Conservation (phyloP, 179 eudicot genomes). For the Amaranthus tricolor region DNA sequence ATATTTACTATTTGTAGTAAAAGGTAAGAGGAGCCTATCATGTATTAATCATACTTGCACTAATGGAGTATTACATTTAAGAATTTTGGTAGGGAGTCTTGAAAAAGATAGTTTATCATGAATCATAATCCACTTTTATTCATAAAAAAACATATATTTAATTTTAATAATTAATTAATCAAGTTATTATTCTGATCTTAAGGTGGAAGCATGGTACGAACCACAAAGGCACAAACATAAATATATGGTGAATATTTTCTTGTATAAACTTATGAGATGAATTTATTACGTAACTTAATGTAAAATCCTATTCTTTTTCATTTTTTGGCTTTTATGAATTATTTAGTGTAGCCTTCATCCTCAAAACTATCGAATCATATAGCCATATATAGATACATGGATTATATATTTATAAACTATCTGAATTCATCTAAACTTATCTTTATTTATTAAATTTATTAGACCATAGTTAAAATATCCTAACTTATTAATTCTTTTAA, state of each 20-base stretch:
- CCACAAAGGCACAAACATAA: slow-evolving; percentile 1
- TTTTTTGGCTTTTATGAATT: too few species aligned
- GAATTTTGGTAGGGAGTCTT: slow-evolving; percentile 14
- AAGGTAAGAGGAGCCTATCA: slow-evolving; percentile 34
- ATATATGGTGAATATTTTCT: background rate
- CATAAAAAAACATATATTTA: background rate
- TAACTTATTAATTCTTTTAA: too few species aligned
- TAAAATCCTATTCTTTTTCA: too few species aligned
- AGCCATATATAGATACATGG: too few species aligned
- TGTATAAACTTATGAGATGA: background rate
- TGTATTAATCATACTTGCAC: slow-evolving; percentile 30
- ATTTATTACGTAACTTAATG: too few species aligned
- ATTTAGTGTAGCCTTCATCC: too few species aligned
- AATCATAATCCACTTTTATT: slow-evolving; percentile 14
- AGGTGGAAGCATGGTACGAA: slow-evolving; percentile 5
- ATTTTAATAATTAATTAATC: background rate
- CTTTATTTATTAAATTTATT: too few species aligned
- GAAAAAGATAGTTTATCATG: slow-evolving; percentile 3
- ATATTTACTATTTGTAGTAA: background rate
- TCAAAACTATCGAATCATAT: too few species aligned
- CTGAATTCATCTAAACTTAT: too few species aligned
- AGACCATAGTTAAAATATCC: too few species aligned
- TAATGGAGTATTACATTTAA: slow-evolving; percentile 13
- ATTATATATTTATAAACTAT: too few species aligned
- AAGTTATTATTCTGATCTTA: background rate